Percentiles rank a stretch among this genome's conserved stretches.
Conservation (phyloP, 129 eudicot species). For the Escallonia herrerae region DNA sequence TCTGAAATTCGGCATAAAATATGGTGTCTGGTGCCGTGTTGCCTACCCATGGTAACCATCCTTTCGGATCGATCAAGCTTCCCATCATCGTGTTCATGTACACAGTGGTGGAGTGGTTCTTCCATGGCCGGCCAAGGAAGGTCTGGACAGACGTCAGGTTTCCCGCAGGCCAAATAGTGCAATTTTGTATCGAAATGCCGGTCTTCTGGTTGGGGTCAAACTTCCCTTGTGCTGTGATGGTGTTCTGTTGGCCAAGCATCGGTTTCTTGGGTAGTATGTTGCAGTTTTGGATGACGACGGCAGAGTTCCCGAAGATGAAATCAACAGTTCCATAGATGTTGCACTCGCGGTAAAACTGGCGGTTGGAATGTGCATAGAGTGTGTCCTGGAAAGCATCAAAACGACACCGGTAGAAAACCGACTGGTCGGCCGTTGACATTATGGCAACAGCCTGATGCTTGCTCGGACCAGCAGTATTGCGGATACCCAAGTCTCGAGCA, state of each 20-base stretch:
- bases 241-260: constrained; percentile 40
- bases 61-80: constrained; percentile 30
- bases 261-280: constrained; percentile 37
- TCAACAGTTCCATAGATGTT: constrained; percentile 51
- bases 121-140: constrained; percentile 54
- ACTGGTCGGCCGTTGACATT: constrained; percentile 37
- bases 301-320: constrained; percentile 50
- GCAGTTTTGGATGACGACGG: constrained; percentile 45
- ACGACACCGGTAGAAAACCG: constrained; percentile 45
- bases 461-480: constrained; percentile 50
- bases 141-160: constrained; percentile 20
- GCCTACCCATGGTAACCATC: constrained; percentile 57
- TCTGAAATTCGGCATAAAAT: constrained; percentile 39
- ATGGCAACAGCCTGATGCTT: constrained; percentile 59
- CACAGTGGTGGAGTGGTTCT: constrained; percentile 38
- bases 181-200: constrained; percentile 40
- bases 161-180: constrained; percentile 25
- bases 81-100: constrained; percentile 25
- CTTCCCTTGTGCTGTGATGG: constrained; percentile 53
- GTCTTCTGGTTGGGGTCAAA: constrained; percentile 47
- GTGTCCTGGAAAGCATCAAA: constrained; percentile 52
- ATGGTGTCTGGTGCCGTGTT: constrained; percentile 28
- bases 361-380: constrained; percentile 47
- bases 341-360: constrained; percentile 62
- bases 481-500: constrained; percentile 51